Evolutionary conservation across 768 basidiomycete species (phyloP).

Genomic region (Suillus subluteus): DNA sequence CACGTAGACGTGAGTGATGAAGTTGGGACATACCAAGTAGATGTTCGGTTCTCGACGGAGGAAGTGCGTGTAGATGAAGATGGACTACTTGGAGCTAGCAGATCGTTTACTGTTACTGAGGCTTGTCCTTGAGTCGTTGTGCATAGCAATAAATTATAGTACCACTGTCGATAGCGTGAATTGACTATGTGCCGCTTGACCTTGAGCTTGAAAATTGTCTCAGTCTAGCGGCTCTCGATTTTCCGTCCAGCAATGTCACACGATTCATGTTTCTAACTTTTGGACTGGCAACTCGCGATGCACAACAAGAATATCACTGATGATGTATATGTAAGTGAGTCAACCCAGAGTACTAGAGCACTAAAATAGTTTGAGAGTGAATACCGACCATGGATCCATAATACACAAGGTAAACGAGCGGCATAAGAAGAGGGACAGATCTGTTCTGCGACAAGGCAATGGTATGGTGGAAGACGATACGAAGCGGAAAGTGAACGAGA

Average conservation of each 20-base stretch:
- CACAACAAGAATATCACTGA: slow-evolving; percentile 16
- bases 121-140: slow-evolving; percentile 6
- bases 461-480: slow-evolving; percentile 1
- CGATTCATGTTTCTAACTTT: neutral
- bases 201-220: neutral
- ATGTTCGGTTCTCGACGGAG: slow-evolving; percentile 55
- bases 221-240: neutral
- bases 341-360: slow-evolving; percentile 2
- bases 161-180: slow-evolving; percentile 7
- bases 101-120: slow-evolving; percentile 18
- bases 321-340: slow-evolving; percentile 13
- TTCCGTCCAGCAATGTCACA: neutral
- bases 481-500: slow-evolving; percentile 1
- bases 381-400: slow-evolving; percentile 14
- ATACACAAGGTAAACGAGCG: slow-evolving; percentile 14
- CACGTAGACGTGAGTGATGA: slow-evolving; percentile 42
- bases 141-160: slow-evolving; percentile 1
- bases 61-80: slow-evolving; percentile 57
- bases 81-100: slow-evolving; percentile 31
- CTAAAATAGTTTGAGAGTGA: slow-evolving; percentile 13
- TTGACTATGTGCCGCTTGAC: neutral
- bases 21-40: slow-evolving; percentile 47
- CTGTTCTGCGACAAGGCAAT: slow-evolving; percentile 2
- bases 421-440: slow-evolving; percentile 10
- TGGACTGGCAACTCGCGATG: neutral